Evolutionary conservation across 805 yeast species (phyloP).

Genomic region (Wickerhamiella azyma): DNA sequence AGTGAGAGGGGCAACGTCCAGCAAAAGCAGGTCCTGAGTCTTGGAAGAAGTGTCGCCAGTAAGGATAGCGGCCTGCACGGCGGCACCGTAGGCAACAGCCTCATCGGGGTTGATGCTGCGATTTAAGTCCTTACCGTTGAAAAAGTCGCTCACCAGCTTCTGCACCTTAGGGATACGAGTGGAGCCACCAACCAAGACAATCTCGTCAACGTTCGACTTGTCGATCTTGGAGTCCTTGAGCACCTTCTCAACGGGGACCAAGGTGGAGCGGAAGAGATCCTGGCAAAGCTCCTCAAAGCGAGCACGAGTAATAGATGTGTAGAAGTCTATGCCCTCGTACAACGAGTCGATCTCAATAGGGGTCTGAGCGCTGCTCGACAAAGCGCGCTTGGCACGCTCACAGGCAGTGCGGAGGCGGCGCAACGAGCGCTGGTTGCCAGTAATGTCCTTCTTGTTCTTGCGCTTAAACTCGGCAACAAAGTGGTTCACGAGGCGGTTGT

Average conservation of each 20-base stretch:
- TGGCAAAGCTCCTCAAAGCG: constrained; percentile 95
- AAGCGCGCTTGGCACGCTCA: constrained; percentile 98
- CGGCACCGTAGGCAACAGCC: constrained; percentile 99
- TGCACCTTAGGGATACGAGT: constrained; percentile 97
- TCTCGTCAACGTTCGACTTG: constrained; percentile 81
- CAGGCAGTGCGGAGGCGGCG: constrained; percentile 98
- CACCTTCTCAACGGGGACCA: constrained; percentile 92
- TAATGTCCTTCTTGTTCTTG: constrained; percentile 90
- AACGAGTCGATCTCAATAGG: constrained; percentile 90
- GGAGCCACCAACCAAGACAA: constrained; percentile 94
- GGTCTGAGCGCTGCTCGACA: constrained; percentile 91
- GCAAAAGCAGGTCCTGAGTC: constrained; percentile 86
- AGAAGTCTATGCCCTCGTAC: constrained; percentile 90
- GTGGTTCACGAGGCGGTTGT: constrained; percentile 87
- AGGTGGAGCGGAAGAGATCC: constrained; percentile 82
- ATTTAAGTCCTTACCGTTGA: constrained; percentile 95
- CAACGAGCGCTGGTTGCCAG: constrained; percentile 89
- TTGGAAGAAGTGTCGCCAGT: constrained; percentile 92
- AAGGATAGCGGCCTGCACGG: constrained; percentile 93
- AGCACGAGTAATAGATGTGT: constrained; percentile 92
- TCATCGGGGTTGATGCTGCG: constrained; percentile 96
- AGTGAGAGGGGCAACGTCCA: constrained; percentile 96
- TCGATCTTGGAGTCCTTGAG: constrained; percentile 81
- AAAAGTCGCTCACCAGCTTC: constrained; percentile 88
- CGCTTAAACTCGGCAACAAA: constrained; percentile 93